phyloP scores from a whole-genome alignment of 1,139 yeast species.

The Suhomyces bolitotheri region DNA sequence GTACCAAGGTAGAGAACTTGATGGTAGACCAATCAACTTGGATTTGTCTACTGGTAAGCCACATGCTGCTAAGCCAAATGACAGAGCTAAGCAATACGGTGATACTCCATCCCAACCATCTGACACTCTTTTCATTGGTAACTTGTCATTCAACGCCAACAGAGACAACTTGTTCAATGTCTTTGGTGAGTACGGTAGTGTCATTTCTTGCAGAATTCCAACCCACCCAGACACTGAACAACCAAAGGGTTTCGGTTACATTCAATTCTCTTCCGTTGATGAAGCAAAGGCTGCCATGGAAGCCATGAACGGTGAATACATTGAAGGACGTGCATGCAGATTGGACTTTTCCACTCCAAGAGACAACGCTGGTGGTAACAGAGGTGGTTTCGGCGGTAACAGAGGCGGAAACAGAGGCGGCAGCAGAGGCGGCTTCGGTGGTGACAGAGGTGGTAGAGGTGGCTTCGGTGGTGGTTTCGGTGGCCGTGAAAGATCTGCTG shows the following conservation, averaged over 20 bases:
- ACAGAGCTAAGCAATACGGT: conserved; percentile 87
- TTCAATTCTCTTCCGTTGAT: conserved; percentile 81
- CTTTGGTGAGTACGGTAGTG: conserved; percentile 77
- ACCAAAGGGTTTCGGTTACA: conserved; percentile 98
- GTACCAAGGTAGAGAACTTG: conserved; percentile 90
- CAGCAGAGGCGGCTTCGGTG: conserved; percentile 26
- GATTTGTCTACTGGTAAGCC: conserved; percentile 91
- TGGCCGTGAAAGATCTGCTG: conserved; percentile 46
- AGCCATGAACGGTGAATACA: conserved; percentile 82
- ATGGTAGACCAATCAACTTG: conserved; percentile 93
- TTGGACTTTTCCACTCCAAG: conserved; percentile 93
- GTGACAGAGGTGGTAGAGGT: conserved; percentile 33
- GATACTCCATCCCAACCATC: conserved; percentile 90
- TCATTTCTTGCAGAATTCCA: conserved; percentile 89
- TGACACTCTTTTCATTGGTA: conserved; percentile 94
- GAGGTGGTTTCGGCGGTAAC: conserved; percentile 34
- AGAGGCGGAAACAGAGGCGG: conserved; percentile 47
- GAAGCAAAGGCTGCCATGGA: conserved; percentile 90
- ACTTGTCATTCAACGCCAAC: conserved; percentile 85
- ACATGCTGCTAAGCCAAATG: conserved; percentile 49
- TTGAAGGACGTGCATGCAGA: conserved; percentile 93
- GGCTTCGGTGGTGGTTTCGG: conserved; percentile 46
- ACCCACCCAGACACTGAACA: conserved; percentile 98
- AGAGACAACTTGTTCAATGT: conserved; percentile 73
- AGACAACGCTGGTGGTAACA: conserved; percentile 33